phyloP scores from a whole-genome alignment of 495 filamentous ascomycete genomes.

The Tuber brumale region DNA sequence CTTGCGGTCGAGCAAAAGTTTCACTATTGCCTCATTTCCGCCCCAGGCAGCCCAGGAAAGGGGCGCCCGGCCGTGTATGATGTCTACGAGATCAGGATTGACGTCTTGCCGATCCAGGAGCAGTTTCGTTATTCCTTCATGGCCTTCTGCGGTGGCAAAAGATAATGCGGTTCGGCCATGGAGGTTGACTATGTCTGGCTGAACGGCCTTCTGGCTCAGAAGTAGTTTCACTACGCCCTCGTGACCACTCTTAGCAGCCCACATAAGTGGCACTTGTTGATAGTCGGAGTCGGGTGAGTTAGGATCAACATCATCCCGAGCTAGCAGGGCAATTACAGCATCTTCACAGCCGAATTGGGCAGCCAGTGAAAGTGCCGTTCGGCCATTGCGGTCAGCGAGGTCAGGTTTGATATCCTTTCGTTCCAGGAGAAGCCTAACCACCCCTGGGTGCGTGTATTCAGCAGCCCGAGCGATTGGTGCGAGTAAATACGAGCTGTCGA shows the following conservation, averaged over 20 bases:
- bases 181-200: conserved; percentile 21
- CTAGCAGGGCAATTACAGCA: conserved; percentile 38
- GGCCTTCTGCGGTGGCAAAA: conserved; percentile 43
- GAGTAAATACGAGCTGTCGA: neutral
- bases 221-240: conserved; percentile 37
- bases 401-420: conserved; percentile 38
- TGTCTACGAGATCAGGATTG: conserved; percentile 15
- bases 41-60: conserved; percentile 27
- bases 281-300: conserved; percentile 16
- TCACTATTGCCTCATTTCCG: conserved; percentile 17
- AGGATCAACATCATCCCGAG: conserved; percentile 14
- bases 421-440: conserved; percentile 28
- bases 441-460: neutral
- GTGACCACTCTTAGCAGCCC: conserved; percentile 39
- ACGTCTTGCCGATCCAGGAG: conserved; percentile 17
- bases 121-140: conserved; percentile 41
- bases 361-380: conserved; percentile 39
- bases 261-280: conserved; percentile 40
- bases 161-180: conserved; percentile 43
- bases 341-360: conserved; percentile 37
- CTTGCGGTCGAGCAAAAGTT: conserved; percentile 13
- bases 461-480: neutral
- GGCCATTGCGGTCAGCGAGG: conserved; percentile 8
- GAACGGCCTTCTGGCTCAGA: conserved; percentile 25
- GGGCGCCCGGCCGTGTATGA: conserved; percentile 11